Evolutionary conservation across 208 protist genomes (phyloP).

Genomic region (Acanthamoeba lenticulata): DNA sequence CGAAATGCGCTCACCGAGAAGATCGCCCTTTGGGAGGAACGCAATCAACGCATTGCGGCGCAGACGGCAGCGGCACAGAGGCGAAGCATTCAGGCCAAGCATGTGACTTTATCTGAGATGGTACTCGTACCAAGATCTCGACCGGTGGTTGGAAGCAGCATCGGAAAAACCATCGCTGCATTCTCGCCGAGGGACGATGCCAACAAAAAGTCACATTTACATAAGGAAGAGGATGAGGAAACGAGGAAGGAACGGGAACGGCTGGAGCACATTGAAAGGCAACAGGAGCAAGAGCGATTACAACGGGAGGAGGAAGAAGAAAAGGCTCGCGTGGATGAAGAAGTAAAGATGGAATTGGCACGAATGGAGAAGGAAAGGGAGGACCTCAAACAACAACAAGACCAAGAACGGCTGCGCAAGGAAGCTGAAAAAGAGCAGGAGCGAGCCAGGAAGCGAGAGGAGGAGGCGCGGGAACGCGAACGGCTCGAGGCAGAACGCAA

Average conservation of each 20-base stretch:
- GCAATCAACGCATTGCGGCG: neutral
- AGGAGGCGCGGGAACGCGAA: neutral
- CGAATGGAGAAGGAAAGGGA: neutral
- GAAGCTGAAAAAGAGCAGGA: neutral
- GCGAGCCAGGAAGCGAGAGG: neutral
- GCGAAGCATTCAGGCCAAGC: neutral
- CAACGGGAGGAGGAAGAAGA: neutral
- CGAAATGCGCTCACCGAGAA: slow-evolving; percentile 14
- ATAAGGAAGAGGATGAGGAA: neutral
- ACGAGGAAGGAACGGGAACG: neutral
- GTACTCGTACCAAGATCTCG: neutral
- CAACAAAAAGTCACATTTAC: neutral
- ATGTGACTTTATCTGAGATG: neutral
- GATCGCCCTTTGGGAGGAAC: slow-evolving; percentile 34
- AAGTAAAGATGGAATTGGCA: neutral
- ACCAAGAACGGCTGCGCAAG: neutral
- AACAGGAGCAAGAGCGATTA: neutral
- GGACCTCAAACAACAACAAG: neutral
- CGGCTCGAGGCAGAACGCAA: neutral
- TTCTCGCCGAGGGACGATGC: neutral
- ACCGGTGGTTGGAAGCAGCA: neutral
- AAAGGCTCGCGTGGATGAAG: neutral
- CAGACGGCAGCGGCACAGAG: neutral
- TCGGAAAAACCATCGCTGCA: neutral
- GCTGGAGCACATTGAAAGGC: too few relatives aligned